Conservation (phyloP, 2,329 filamentous ascomycete species). For the Diaporthe amygdali region DNA sequence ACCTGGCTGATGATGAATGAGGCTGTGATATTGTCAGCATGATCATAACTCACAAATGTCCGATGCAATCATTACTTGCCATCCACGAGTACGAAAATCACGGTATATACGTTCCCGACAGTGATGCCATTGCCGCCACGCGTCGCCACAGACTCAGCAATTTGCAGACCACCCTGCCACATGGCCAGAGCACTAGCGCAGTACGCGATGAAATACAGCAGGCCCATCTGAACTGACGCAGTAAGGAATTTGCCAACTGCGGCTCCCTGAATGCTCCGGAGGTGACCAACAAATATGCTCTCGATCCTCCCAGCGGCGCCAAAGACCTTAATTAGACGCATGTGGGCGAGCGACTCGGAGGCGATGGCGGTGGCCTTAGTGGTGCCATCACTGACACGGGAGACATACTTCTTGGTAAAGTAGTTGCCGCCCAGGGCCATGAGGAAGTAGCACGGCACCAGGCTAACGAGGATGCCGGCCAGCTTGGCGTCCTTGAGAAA, state of each 20-base stretch:
- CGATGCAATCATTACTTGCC: conserved; percentile 25
- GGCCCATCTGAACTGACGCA: conserved; percentile 53
- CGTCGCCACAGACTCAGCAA: conserved; percentile 31
- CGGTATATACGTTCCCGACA: conserved; percentile 44
- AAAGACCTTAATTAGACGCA: conserved; percentile 61
- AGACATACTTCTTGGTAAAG: conserved; percentile 52
- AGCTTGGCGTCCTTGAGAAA: conserved; percentile 64
- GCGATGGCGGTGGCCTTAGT: conserved; percentile 60
- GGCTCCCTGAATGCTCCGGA: conserved; percentile 44
- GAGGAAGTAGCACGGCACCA: conserved; percentile 60
- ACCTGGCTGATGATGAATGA: conserved; percentile 68
- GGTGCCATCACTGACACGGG: conserved; percentile 49
- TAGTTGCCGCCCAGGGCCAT: conserved; percentile 59
- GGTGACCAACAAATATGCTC: conserved; percentile 50
- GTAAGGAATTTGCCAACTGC: conserved; percentile 53
- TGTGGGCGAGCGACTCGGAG: conserved; percentile 57
- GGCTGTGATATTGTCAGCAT: conserved; percentile 36
- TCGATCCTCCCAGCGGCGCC: conserved; percentile 57
- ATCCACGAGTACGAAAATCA: conserved; percentile 56
- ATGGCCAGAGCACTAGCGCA: conserved; percentile 61
- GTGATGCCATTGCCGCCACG: conserved; percentile 2
- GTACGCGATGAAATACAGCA: conserved; percentile 61
- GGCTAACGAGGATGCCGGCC: conserved; percentile 61
- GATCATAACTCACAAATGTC: too few relatives aligned
- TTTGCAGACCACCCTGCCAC: conserved; percentile 57